A percentile compares a stretch with the other conserved stretches of the same genome.
phyloP scores from a whole-genome alignment of 768 basidiomycete species.

The Holtermannia corniformis region DNA sequence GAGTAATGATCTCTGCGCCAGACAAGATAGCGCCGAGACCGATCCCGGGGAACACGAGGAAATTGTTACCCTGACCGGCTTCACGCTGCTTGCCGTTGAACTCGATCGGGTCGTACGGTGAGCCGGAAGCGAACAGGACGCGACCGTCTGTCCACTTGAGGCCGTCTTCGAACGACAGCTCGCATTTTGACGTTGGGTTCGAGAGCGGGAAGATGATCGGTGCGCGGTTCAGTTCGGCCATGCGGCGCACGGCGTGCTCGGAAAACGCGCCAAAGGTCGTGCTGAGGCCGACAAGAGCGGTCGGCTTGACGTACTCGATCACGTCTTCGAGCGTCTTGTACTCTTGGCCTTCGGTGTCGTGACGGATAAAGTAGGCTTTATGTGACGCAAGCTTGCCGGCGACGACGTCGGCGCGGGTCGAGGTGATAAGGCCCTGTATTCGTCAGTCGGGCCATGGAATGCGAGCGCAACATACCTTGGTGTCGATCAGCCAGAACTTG shows the following conservation, averaged over 20 bases:
- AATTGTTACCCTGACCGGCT: constrained; percentile 90
- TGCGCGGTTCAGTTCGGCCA: constrained; percentile 61
- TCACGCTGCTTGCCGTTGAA: constrained; percentile 54
- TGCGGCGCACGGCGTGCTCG: constrained; percentile 57
- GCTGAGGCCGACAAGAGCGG: constrained; percentile 81
- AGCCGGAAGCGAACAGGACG: constrained; percentile 69
- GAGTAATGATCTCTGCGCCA: constrained; percentile 61
- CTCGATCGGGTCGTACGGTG: constrained; percentile 63
- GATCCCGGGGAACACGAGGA: constrained; percentile 60
- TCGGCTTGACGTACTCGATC: constrained; percentile 71
- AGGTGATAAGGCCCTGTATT: constrained; percentile 70
- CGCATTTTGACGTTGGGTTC: constrained; percentile 54
- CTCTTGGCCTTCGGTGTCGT: constrained; percentile 66
- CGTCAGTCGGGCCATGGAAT: neutral
- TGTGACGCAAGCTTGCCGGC: constrained; percentile 58
- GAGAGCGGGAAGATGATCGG: constrained; percentile 91
- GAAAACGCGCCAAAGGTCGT: constrained; percentile 73
- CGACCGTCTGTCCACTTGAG: constrained; percentile 52
- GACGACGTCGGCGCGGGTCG: constrained; percentile 52
- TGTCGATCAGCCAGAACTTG: constrained; percentile 74
- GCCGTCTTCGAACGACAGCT: constrained; percentile 34
- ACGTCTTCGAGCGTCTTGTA: constrained; percentile 67
- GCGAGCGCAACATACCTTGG: constrained; percentile 40
- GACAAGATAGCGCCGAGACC: constrained; percentile 52
- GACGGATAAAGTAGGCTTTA: constrained; percentile 78